Base-by-base conservation (phyloP, 805 yeast species). In the Saccharomycopsis babjevae region DNA sequence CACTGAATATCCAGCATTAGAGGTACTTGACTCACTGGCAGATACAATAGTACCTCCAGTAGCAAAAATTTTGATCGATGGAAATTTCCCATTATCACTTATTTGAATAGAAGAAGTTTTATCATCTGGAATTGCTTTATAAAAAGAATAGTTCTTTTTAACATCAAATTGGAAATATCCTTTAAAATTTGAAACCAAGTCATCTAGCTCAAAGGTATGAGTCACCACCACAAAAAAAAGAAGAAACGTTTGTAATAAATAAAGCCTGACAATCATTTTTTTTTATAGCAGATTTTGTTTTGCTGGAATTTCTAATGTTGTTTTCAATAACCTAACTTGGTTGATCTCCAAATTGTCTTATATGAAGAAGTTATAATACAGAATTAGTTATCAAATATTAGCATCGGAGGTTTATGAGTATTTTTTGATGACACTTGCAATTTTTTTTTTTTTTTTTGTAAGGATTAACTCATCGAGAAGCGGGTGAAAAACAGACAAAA, bases 31-130 rank as follows among this genome's bases (percentile, higher is more conserved):
- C 20, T 61, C 61, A 5, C 64, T 61, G 16, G 61, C 52, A 13
- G 64, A 61, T n/a, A 62, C 66, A 22, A 63, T 63, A 1, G 66
- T 63, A 6, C 66, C 66, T 1, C 66, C 66, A 5, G 66, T 63
- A 5, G 66, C 66, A 59, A 63, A 61, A 25, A 63, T 61, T 50
- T 61, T 59, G 50, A 63, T 61, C 3, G 59, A 54, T 13, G 66
- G 66, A 16, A 62, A 57, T 22, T 42, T 32, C 8, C 1, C 16
- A 42, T 61, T 46, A 25, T 57, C 57, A 32, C 57, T 57, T 30
- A 62, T n/a, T 50, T 59, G 56, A 7, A 62, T 57, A 30, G 28
- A 34, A 5, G 63, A 63, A 6, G 65, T 62, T 18, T 62, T 54
- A 2, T 58, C 59, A 30, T 57, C 57, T 16, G 65, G 25, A 25